A percentile compares a stretch with the other conserved stretches of the same genome.
phyloP scores from a whole-genome alignment of 2,329 filamentous ascomycete genomes.

The Escovopsis sp. region DNA sequence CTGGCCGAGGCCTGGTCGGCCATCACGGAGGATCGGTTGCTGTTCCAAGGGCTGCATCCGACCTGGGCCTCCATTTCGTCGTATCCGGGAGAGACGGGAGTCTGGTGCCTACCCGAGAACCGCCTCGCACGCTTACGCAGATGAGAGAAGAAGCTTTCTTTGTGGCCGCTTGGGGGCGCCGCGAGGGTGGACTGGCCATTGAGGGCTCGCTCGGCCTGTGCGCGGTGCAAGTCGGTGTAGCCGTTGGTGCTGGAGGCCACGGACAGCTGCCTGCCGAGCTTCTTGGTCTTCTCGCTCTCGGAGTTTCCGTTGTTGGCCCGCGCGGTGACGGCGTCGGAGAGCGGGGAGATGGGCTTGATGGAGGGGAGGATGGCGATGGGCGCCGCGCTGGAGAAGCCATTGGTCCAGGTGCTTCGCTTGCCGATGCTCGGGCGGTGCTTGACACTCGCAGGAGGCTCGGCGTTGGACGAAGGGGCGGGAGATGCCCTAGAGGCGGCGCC shows the following conservation, averaged over 20 bases:
- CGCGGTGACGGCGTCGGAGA: slow-evolving; percentile 85
- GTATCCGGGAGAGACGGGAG: slow-evolving; percentile 59
- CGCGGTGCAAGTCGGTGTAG: slow-evolving; percentile 77
- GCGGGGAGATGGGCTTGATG: slow-evolving; percentile 85
- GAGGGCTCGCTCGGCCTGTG: slow-evolving; percentile 80
- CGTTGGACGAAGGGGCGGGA: slow-evolving; percentile 27
- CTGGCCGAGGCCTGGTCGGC: slow-evolving; percentile 44
- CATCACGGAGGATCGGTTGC: slow-evolving; percentile 71
- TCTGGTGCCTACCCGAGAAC: slow-evolving; percentile 81
- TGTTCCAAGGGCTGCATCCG: slow-evolving; percentile 79
- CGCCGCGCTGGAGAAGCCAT: slow-evolving; percentile 62
- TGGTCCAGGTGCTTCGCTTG: slow-evolving; percentile 91
- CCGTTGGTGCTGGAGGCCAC: slow-evolving; percentile 86
- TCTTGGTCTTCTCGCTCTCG: slow-evolving; percentile 63
- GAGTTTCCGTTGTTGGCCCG: slow-evolving; percentile 59
- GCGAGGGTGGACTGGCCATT: slow-evolving; percentile 65
- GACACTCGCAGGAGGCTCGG: slow-evolving; percentile 22
- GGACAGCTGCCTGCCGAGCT: slow-evolving; percentile 88
- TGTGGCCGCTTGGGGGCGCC: slow-evolving; percentile 65
- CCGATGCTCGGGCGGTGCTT: slow-evolving; percentile 33
- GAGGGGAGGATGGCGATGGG: slow-evolving; percentile 95
- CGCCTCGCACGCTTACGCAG: slow-evolving; percentile 83
- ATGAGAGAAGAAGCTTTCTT: slow-evolving; percentile 97
- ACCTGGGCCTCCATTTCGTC: slow-evolving; percentile 90
- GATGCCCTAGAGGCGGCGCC: slow-evolving; percentile 27